Conservation (phyloP, 2,329 filamentous ascomycete species). For the Colletotrichum aenigma region DNA sequence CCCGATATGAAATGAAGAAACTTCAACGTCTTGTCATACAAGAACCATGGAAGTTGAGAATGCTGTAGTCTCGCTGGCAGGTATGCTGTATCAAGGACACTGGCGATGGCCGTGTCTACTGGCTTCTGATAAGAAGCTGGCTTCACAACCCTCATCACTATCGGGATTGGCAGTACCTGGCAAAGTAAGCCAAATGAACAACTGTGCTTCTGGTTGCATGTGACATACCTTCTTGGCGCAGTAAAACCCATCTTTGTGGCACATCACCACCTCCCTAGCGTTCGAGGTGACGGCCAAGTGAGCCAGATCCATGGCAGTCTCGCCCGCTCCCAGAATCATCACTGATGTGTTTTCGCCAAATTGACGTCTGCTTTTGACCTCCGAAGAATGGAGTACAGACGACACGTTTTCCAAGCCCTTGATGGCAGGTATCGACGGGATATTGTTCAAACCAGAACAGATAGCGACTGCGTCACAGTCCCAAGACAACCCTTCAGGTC, state of each 20-base stretch:
- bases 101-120: slow-evolving; percentile 49
- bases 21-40: slow-evolving; percentile 51
- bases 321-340: slow-evolving; percentile 47
- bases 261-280: slow-evolving; percentile 45
- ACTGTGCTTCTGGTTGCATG: too few relatives aligned
- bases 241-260: slow-evolving; percentile 50
- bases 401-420: slow-evolving; percentile 40
- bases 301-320: slow-evolving; percentile 50
- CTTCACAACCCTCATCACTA: not conserved
- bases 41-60: slow-evolving; percentile 46
- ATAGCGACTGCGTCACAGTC: slow-evolving; percentile 50
- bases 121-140: slow-evolving; percentile 39
- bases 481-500: slow-evolving; percentile 22
- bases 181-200: not conserved
- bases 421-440: slow-evolving; percentile 41
- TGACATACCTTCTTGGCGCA: slow-evolving; percentile 46
- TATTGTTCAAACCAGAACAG: slow-evolving; percentile 49
- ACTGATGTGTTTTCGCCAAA: slow-evolving; percentile 44
- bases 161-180: not conserved
- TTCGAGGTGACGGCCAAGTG: slow-evolving; percentile 47
- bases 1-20: slow-evolving; percentile 46
- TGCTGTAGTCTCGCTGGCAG: slow-evolving; percentile 49
- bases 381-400: slow-evolving; percentile 45
- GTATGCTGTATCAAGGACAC: slow-evolving; percentile 56
- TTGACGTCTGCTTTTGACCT: slow-evolving; percentile 44